Evolutionary conservation across 305 asterid species (phyloP).

Genomic region (Rubia balearica): DNA sequence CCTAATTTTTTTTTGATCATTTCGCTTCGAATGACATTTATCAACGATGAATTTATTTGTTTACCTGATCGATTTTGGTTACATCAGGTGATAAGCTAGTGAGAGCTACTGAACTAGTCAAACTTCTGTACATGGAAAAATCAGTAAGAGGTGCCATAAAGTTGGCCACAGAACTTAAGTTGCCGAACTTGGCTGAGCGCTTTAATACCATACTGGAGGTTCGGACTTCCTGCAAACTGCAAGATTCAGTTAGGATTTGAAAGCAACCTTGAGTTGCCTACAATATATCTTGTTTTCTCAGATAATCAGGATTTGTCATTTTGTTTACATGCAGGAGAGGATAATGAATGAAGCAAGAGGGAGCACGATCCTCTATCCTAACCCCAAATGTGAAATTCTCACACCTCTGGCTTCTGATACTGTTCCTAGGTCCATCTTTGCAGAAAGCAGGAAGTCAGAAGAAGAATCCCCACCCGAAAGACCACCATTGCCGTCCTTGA

Average conservation of each 20-base stretch:
- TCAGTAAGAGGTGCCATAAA: conserved; percentile 88
- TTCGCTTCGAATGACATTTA: neutral
- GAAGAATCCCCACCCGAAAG: conserved; percentile 33
- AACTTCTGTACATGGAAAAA: conserved; percentile 78
- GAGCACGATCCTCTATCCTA: conserved; percentile 20
- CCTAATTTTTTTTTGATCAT: neutral
- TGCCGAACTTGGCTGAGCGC: conserved; percentile 90
- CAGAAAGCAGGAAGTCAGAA: conserved; percentile 36
- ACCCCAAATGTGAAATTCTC: conserved; percentile 21
- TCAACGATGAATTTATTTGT: conserved; percentile 2
- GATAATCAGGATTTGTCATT: conserved; percentile 1
- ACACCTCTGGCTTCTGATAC: conserved; percentile 23
- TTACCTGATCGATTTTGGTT: conserved; percentile 4
- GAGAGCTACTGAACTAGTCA: conserved; percentile 89
- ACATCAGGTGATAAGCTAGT: conserved; percentile 81
- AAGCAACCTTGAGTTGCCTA: neutral
- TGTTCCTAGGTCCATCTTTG: conserved; percentile 23
- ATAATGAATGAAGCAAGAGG: conserved; percentile 41
- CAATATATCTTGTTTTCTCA: neutral
- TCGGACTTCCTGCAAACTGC: conserved; percentile 9
- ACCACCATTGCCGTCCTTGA: conserved; percentile 25
- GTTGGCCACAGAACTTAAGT: conserved; percentile 90
- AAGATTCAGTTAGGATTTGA: neutral
- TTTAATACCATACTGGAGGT: conserved; percentile 88
- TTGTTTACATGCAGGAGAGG: conserved; percentile 49